Conservation (phyloP, 441 rosid genomes). For the Eruca vesicaria region DNA sequence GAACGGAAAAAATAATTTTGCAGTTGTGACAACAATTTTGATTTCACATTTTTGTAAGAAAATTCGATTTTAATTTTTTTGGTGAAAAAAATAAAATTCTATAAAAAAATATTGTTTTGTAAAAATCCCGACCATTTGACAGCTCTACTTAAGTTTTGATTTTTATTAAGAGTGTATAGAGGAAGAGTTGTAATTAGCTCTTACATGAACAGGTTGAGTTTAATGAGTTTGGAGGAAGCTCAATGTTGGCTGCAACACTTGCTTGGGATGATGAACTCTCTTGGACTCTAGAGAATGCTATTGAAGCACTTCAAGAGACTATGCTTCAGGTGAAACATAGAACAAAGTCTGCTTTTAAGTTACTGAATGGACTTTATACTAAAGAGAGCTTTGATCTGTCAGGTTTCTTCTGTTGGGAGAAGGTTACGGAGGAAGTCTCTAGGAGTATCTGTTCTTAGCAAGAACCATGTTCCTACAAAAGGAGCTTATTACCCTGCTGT, state of each 20-base stretch:
- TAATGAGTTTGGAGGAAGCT: constrained; percentile 76
- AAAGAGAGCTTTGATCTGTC: constrained; percentile 10
- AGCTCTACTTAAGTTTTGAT: not conserved
- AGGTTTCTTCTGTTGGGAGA: constrained; percentile 57
- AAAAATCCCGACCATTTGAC: too few relatives aligned
- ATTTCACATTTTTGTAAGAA: too few relatives aligned
- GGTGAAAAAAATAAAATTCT: too few relatives aligned
- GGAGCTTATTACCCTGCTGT: constrained; percentile 66
- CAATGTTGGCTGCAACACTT: constrained; percentile 78
- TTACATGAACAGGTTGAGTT: constrained; percentile 72
- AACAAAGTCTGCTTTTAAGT: not conserved
- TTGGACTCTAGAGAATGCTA: constrained; percentile 64
- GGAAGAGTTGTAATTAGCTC: constrained; percentile 14
- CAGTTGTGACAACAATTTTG: too few relatives aligned
- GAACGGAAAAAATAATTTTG: too few relatives aligned
- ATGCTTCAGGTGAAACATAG: constrained; percentile 49
- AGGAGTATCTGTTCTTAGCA: constrained; percentile 54
- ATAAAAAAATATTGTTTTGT: too few relatives aligned
- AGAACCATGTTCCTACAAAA: constrained; percentile 61
- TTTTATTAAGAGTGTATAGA: not conserved
- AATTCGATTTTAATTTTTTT: too few relatives aligned
- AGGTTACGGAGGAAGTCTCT: constrained; percentile 46
- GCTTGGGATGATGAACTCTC: constrained; percentile 84
- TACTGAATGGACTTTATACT: not conserved
- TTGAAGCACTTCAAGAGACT: constrained; percentile 51